Conservation (phyloP, 345 rosid species). For the Salix exigua region DNA sequence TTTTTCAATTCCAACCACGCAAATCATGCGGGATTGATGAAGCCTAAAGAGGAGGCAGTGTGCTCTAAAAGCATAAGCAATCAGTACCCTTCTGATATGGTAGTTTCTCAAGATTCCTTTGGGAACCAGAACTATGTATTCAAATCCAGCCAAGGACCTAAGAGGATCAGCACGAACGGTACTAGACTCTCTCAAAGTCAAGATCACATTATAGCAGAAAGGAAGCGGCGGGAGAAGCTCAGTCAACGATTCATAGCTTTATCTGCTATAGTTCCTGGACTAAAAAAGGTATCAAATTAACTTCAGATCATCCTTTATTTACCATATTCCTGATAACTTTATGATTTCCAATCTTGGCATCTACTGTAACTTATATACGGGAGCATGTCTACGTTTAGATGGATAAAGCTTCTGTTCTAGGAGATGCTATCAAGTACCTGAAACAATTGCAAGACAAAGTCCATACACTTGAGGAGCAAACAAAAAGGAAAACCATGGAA, state of each 20-base stretch:
- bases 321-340: background rate
- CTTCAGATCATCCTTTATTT: background rate
- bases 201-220: conserved; percentile 65
- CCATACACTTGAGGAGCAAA: conserved; percentile 62
- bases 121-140: conserved; percentile 34
- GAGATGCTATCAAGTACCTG: conserved; percentile 77
- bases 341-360: background rate
- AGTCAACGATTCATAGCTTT: conserved; percentile 61
- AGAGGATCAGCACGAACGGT: conserved; percentile 23
- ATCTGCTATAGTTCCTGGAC: conserved; percentile 63
- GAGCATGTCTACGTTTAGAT: conserved; percentile 34
- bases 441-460: conserved; percentile 78
- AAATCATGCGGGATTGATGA: conserved; percentile 31
- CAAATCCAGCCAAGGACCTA: conserved; percentile 30
- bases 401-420: conserved; percentile 96
- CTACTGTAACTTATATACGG: background rate
- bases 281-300: conserved; percentile 48
- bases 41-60: conserved; percentile 43
- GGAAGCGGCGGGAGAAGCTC: conserved; percentile 66
- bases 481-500: conserved; percentile 57
- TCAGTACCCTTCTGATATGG: conserved; percentile 23
- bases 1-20: conserved; percentile 21
- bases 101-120: conserved; percentile 28
- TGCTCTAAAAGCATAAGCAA: conserved; percentile 17
- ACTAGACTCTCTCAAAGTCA: conserved; percentile 39